Base-by-base conservation (phyloP, 495 filamentous ascomycete genomes). In the Tuber borchii region DNA sequence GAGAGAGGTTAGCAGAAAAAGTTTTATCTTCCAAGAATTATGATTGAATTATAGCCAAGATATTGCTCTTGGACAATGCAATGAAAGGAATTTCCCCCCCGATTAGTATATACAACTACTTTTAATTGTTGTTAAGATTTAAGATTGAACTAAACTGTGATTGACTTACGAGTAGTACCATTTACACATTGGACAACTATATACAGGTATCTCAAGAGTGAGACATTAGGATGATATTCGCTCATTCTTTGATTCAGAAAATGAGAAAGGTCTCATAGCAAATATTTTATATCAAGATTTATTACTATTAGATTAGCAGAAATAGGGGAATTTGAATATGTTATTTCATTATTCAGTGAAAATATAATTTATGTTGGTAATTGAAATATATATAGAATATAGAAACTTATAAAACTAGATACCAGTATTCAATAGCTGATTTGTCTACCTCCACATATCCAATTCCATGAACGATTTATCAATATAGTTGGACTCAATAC, bases 111-210 rank as follows among this genome's bases (percentile, higher is more conserved):
- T 69, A 31, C 71, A n/a, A 74, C 74, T 20, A 76, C 71, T 4
- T 79, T 76, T 46, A 79, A 79, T 65, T 69, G 61, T n/a, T 79
- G 56, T 68, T 74, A 76, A 79, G 74, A 43, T 45, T 56, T 74
- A 22, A 79, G 39, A 44, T 45, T 79, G 12, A 71, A 79, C 69
- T 5, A 31, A 9, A 10, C 39, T 70, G 74, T 78, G 34, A n/a
- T 76, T 9, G 71, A 79, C 48, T 44, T 76, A 8, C 22, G 19
- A 40, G 70, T 71, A 19, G 6, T 26, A 37, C 39, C 73, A 20
- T 78, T 78, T 73, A 3, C 74, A 37, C 43, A 76, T 78, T 78
- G 40, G 70, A 2, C 69, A 76, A 73, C 70, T 73, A 9, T 78
- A 78, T 76, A 70, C 70, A 2, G 71, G 19, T 70, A 14, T 76